Evolutionary conservation across 2,329 filamentous ascomycete genomes (phyloP).

Genomic region (Huntiella abstrusa): DNA sequence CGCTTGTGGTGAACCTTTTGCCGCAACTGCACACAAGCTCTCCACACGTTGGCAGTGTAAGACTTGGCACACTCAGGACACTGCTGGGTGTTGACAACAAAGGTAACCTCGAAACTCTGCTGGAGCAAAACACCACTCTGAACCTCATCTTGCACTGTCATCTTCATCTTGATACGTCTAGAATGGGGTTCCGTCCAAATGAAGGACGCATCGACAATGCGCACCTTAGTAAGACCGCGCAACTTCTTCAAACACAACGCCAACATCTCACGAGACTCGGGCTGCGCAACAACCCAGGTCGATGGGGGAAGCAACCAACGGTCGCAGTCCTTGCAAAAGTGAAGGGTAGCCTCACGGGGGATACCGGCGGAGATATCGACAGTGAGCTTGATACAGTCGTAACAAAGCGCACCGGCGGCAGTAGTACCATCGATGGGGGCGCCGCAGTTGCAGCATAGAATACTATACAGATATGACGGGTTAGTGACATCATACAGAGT

Average conservation of each 20-base stretch:
- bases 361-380: constrained; percentile 86
- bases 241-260: constrained; percentile 82
- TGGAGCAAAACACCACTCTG: constrained; percentile 53
- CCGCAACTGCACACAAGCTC: constrained; percentile 80
- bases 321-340: constrained; percentile 89
- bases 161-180: constrained; percentile 76
- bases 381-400: constrained; percentile 87
- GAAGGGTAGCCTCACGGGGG: constrained; percentile 72
- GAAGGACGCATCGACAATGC: constrained; percentile 89
- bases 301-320: constrained; percentile 75
- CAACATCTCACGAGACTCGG: constrained; percentile 80
- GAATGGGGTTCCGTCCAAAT: constrained; percentile 98
- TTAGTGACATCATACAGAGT: not conserved
- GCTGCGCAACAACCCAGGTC: constrained; percentile 69
- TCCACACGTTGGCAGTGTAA: constrained; percentile 91
- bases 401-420: constrained; percentile 72
- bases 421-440: constrained; percentile 85
- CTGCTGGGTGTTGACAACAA: constrained; percentile 77
- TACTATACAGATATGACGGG: constrained; percentile 27
- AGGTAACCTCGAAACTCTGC: constrained; percentile 89
- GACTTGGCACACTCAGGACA: constrained; percentile 91
- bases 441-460: constrained; percentile 95
- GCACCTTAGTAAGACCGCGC: constrained; percentile 67
- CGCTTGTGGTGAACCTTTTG: constrained; percentile 96
- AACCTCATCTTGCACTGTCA: constrained; percentile 65